phyloP scores from a whole-genome alignment of 345 rosid species.

The Carallia pectinifolia region DNA sequence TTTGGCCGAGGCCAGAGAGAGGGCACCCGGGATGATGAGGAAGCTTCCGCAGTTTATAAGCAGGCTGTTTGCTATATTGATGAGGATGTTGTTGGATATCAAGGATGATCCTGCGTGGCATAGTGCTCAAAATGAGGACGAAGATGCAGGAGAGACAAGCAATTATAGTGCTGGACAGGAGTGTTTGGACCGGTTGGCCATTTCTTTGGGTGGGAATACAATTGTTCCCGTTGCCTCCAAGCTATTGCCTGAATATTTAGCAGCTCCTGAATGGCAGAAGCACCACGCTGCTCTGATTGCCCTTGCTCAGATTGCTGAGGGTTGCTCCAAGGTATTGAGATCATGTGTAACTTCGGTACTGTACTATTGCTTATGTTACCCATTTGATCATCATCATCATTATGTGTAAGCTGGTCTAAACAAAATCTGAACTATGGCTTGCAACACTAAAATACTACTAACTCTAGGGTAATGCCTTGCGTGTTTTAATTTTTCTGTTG shows the following conservation, averaged over 20 bases:
- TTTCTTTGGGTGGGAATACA: constrained; percentile 93
- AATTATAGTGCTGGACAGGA: constrained; percentile 95
- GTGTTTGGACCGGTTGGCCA: constrained; percentile 93
- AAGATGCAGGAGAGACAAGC: constrained; percentile 94
- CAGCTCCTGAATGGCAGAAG: constrained; percentile 98
- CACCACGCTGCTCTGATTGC: constrained; percentile 97
- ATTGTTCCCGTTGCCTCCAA: constrained; percentile 96
- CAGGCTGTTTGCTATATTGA: constrained; percentile 78
- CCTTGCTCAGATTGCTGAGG: constrained; percentile 98
- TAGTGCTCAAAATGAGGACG: constrained; percentile 83
- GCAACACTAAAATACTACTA: too few species aligned
- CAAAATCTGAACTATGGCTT: too few species aligned
- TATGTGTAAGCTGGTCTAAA: not conserved
- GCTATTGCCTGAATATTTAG: constrained; percentile 80
- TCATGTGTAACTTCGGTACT: not conserved
- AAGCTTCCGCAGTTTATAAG: constrained; percentile 93
- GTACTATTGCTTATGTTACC: not conserved
- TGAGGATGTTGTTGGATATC: constrained; percentile 87
- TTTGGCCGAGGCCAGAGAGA: constrained; percentile 92
- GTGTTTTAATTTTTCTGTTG: too few species aligned
- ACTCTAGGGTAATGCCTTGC: too few species aligned
- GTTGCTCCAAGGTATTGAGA: constrained; percentile 78
- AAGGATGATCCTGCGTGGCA: constrained; percentile 97
- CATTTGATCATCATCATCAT: not conserved
- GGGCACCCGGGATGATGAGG: constrained; percentile 99